Evolutionary conservation across 78 protist genomes (phyloP).

Genomic region (Chrysochromulina parva): DNA sequence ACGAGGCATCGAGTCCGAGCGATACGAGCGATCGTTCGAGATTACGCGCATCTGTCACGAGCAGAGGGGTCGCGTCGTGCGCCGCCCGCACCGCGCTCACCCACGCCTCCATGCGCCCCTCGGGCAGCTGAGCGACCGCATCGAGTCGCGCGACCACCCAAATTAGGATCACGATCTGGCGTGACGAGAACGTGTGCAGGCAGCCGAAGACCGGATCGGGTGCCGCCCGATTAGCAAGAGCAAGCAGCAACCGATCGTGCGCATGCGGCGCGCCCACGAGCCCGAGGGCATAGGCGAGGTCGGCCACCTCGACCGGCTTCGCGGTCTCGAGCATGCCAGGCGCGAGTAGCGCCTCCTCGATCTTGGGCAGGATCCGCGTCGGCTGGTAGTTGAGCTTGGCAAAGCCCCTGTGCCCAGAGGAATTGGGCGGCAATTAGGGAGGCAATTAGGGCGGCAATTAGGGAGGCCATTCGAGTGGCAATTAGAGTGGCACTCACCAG

Average conservation of each 20-base stretch:
- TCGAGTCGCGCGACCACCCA: too few species aligned
- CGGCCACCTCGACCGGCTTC: slow-evolving; percentile 5
- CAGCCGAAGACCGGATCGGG: not conserved
- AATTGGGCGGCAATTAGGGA: too few species aligned
- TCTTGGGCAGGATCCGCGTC: not conserved
- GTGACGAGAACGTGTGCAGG: not conserved
- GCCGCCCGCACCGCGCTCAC: too few species aligned
- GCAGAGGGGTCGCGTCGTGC: too few species aligned
- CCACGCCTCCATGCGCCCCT: too few species aligned
- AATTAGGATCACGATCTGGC: not conserved
- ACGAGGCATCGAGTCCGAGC: too few species aligned
- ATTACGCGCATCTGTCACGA: too few species aligned
- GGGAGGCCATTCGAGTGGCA: too few species aligned
- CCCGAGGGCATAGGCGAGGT: not conserved
- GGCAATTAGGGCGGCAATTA: too few species aligned
- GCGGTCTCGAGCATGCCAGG: not conserved
- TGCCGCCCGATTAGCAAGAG: not conserved
- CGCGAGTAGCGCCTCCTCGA: not conserved
- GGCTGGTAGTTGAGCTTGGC: not conserved
- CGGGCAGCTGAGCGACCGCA: too few species aligned
- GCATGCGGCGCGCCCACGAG: not conserved
- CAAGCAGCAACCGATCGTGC: not conserved
- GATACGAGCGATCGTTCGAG: too few species aligned
- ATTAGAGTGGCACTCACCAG: not conserved
- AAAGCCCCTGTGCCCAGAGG: not conserved